Evolutionary conservation across 2,329 filamentous ascomycete genomes (phyloP).

Genomic region (Alternaria brassicicola): DNA sequence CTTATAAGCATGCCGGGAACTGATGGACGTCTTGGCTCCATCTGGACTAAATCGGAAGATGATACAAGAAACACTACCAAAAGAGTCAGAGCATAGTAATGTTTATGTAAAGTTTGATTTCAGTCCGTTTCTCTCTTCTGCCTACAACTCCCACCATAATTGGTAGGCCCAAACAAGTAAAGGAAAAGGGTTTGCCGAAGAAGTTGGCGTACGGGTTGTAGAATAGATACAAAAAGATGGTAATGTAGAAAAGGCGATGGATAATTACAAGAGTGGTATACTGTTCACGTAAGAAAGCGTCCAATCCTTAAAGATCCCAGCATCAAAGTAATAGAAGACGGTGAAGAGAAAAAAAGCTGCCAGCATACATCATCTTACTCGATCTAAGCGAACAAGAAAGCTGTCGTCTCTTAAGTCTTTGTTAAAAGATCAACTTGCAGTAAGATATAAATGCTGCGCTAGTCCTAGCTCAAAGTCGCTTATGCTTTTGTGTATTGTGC

Average conservation of each 20-base stretch:
- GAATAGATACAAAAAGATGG: background rate
- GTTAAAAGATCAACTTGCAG: background rate
- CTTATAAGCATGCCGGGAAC: background rate
- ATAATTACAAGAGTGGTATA: conserved; percentile 13
- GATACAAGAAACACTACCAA: background rate
- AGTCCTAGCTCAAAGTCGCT: conserved; percentile 4
- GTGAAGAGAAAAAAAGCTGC: conserved; percentile 1
- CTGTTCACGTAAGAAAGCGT: conserved; percentile 9
- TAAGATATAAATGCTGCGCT: conserved; percentile 1
- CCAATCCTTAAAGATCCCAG: conserved; percentile 1
- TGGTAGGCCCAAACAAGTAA: background rate
- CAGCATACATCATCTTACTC: background rate
- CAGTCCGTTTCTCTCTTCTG: background rate
- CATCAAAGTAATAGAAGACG: background rate
- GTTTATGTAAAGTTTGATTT: background rate
- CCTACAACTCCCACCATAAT: background rate
- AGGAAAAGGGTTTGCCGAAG: background rate
- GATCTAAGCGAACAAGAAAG: background rate
- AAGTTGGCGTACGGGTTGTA: background rate
- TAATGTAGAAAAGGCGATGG: conserved; percentile 1
- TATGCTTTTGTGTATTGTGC: conserved; percentile 10
- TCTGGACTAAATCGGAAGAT: background rate
- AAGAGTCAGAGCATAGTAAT: background rate
- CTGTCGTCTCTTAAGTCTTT: background rate
- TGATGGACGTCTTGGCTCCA: background rate